Evolutionary conservation across 2,329 filamentous ascomycete species (phyloP).

Genomic region (Zalaria obscura): DNA sequence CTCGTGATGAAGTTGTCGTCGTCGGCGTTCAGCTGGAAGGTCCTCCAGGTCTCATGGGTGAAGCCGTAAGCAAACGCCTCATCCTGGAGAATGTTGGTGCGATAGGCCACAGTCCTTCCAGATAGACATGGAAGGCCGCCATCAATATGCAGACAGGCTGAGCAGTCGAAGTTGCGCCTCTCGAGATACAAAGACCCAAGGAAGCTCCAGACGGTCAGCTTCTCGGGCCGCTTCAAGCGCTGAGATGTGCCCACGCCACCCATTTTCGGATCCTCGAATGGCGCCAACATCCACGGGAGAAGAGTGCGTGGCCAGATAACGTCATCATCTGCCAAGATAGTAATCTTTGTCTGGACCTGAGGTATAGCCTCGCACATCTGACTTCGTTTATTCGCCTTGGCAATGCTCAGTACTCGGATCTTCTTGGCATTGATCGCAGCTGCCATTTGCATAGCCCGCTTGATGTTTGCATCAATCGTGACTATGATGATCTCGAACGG

Average conservation of each 20-base stretch:
- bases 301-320: conserved; percentile 82
- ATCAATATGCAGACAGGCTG: conserved; percentile 86
- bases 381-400: conserved; percentile 86
- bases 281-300: conserved; percentile 81
- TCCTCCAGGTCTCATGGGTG: conserved; percentile 78
- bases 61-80: conserved; percentile 78
- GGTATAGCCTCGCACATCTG: conserved; percentile 88
- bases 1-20: conserved; percentile 97
- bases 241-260: conserved; percentile 91
- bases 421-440: conserved; percentile 46
- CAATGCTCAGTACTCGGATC: conserved; percentile 61
- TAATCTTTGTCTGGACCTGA: conserved; percentile 68
- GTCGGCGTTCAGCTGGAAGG: conserved; percentile 84
- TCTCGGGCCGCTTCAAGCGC: conserved; percentile 57
- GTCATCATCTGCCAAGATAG: conserved; percentile 89
- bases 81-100: conserved; percentile 74
- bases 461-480: conserved; percentile 68
- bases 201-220: conserved; percentile 64
- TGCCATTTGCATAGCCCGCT: conserved; percentile 33
- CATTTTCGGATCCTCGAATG: conserved; percentile 71
- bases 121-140: conserved; percentile 96
- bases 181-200: conserved; percentile 85
- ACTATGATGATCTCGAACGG: conserved; percentile 69
- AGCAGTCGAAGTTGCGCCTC: conserved; percentile 91
- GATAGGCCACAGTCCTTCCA: conserved; percentile 83